Conservation (phyloP, 331 rosid species). For the Rosa hybrid region DNA sequence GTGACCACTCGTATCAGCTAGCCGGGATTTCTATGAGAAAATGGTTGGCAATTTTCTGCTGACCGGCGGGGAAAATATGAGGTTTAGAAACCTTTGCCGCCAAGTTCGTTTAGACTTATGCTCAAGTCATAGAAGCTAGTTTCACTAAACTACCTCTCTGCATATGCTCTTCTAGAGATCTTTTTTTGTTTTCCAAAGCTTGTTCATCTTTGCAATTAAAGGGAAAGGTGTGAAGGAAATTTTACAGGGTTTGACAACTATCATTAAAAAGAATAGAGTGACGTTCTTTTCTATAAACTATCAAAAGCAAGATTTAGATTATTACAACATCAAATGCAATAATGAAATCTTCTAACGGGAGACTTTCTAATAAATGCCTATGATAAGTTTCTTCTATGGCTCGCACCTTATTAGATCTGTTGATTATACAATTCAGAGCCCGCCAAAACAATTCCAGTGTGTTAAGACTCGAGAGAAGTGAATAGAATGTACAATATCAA, state of each 20-base stretch:
- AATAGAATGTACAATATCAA: constrained; percentile 19
- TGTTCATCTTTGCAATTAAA: neutral
- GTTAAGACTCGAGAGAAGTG: constrained; percentile 4
- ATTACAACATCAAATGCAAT: neutral
- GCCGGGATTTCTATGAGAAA: too few species aligned
- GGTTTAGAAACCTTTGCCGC: too few species aligned
- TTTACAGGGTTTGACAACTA: neutral
- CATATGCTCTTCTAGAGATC: too few species aligned
- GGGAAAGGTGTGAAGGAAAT: neutral
- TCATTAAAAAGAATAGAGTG: neutral
- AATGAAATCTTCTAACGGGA: constrained; percentile 3
- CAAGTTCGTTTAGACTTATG: too few species aligned
- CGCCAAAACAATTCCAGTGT: constrained; percentile 30
- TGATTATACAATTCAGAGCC: constrained; percentile 16
- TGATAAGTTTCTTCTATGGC: neutral
- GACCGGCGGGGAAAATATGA: too few species aligned
- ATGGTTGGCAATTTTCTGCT: too few species aligned
- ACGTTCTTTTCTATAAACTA: neutral
- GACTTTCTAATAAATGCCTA: neutral
- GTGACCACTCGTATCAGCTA: neutral
- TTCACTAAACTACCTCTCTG: too few species aligned
- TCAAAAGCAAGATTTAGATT: neutral
- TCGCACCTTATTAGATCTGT: constrained; percentile 6
- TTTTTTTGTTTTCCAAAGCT: neutral
- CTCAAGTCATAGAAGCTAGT: too few species aligned